phyloP scores from a whole-genome alignment of 257 asterid species.

The Rhazya stricta region DNA sequence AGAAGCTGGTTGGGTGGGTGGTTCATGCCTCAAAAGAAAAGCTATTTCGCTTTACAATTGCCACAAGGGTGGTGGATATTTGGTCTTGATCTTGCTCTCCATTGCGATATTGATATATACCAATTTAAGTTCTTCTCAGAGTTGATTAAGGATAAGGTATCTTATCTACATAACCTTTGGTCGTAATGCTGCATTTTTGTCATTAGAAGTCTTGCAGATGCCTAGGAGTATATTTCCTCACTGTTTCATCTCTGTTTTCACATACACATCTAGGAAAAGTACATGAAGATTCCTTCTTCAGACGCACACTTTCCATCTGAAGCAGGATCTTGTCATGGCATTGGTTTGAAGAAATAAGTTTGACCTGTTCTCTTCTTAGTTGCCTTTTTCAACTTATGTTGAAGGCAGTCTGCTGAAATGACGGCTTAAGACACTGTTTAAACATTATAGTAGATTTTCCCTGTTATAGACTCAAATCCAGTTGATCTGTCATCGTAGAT shows the following conservation, averaged over 20 bases:
- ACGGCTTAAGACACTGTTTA: not conserved
- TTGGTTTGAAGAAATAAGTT: not conserved
- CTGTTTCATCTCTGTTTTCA: not conserved
- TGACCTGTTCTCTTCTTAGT: not conserved
- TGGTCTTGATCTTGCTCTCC: constrained; percentile 98
- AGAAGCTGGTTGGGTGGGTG: constrained; percentile 99
- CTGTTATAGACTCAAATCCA: not conserved
- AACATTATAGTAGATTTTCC: not conserved
- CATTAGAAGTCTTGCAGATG: not conserved
- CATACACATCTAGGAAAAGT: not conserved
- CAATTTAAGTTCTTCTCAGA: constrained; percentile 95
- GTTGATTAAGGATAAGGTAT: constrained; percentile 79
- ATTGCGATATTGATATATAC: constrained; percentile 83
- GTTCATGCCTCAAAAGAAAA: constrained; percentile 99
- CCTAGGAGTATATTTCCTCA: not conserved
- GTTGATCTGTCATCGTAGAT: not conserved
- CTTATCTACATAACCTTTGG: constrained; percentile 8
- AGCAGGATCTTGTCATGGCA: not conserved
- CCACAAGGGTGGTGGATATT: constrained; percentile 99
- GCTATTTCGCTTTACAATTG: constrained; percentile 95
- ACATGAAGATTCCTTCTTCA: not conserved
- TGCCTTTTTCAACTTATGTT: not conserved
- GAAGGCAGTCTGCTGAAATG: no score
- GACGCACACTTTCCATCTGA: not conserved
- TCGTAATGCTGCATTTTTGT: not conserved